phyloP scores from a whole-genome alignment of 306 rosid species.

The Gleditsia sinensis region DNA sequence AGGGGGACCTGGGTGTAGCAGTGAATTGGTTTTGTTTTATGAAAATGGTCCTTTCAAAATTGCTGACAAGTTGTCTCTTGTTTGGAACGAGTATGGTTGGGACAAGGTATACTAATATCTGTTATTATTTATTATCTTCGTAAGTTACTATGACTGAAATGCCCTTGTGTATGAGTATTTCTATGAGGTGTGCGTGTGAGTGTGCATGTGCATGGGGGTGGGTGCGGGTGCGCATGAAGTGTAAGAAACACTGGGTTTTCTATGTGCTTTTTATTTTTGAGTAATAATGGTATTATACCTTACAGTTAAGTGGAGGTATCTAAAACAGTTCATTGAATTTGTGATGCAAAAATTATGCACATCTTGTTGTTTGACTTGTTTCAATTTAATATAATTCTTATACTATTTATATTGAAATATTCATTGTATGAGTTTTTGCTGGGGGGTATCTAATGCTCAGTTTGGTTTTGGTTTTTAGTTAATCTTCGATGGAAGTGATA shows the following conservation, averaged over 20 bases:
- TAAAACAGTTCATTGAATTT: neutral
- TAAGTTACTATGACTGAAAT: slow-evolving; percentile 12
- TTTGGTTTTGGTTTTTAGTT: too few relatives aligned
- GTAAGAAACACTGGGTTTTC: slow-evolving; percentile 1
- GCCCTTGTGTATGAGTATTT: neutral
- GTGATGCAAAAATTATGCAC: neutral
- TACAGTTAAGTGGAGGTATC: slow-evolving; percentile 9
- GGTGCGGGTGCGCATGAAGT: neutral
- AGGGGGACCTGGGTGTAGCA: slow-evolving; percentile 96
- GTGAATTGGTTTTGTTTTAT: slow-evolving; percentile 88
- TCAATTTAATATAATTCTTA: neutral
- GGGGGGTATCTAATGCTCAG: too few relatives aligned
- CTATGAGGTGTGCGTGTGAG: neutral
- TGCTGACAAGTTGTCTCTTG: slow-evolving; percentile 72
- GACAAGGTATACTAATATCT: slow-evolving; percentile 62
- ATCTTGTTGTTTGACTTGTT: neutral
- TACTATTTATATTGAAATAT: neutral
- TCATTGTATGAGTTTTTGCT: neutral
- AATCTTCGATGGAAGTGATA: too few relatives aligned
- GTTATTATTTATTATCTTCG: neutral
- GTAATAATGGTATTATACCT: neutral
- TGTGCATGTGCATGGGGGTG: too few relatives aligned
- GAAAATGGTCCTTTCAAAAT: slow-evolving; percentile 88
- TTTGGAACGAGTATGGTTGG: slow-evolving; percentile 93
- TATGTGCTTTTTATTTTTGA: neutral